Evolutionary conservation across 257 asterid genomes (phyloP), one percentile per base, ranked within the genome.

Genomic region (Anisodus tanguticus): DNA sequence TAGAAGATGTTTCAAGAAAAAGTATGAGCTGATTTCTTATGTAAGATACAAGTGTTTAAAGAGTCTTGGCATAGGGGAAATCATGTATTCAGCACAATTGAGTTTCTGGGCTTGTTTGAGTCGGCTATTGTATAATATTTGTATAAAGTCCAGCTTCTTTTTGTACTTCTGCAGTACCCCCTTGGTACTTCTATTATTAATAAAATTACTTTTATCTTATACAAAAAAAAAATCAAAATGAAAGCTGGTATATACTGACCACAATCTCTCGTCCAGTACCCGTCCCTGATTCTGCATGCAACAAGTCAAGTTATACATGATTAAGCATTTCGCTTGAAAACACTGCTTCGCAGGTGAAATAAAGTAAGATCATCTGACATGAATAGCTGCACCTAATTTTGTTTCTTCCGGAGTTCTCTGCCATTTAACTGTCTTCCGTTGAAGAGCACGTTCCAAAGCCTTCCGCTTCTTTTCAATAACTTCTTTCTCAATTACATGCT

Each of bases 191-290:
- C 78, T 69, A 69, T 69, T 69, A 8, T 16, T 16, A 41, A 69
- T 8, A 39, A 16, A 16, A 69, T 41, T 69, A 69, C 31, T 41
- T 41, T 16, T 69, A 69, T 69, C 78, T 16, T 39, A 16, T 16
- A 69, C 54, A 8, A 39, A 69, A 31, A 26, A 76, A 22, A 76
- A 26, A 76, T 53, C 81, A 51, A 51, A 74, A 26, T 51, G 39
- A 31, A 76, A 76, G 47, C 64, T 53, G 64, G 47, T 64, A n/a
- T 79, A 66, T 69, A 86, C 91, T 88, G 77, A 88, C 91, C 91
- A 88, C 89, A 77, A 86, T 86, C 88, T 88, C 91, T 39, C 91
- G 89, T 57, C 91, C 91, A 45, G 88, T 88, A 57, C 91, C 91
- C 19, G 91, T 88, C 85, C 91, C 91, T 57, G 91, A 88, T 39